These are phyloP conservation scores for Angomonas deanei DNA, from an alignment of 208 protist genomes.

Conservation along the genomic window DNA sequence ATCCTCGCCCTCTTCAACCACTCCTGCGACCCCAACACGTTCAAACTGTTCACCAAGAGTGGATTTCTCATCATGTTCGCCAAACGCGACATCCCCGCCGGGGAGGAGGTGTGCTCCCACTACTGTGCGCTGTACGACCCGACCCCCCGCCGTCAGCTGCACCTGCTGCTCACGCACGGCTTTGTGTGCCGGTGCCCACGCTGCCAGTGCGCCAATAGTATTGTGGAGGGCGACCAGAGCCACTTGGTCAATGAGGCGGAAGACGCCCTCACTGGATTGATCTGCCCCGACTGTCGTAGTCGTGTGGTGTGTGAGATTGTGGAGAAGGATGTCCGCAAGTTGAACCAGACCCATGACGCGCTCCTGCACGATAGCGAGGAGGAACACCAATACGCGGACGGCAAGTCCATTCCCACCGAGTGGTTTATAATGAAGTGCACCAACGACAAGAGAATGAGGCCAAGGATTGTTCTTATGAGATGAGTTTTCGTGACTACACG, in stretches of 20 bases:
- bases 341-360: neutral
- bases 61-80: neutral
- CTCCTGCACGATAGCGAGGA: neutral
- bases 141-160: neutral
- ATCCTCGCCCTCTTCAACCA: constrained; percentile 5
- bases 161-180: neutral
- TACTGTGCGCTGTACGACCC: constrained; percentile 1
- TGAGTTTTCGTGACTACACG: neutral
- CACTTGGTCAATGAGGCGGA: neutral
- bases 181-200: neutral
- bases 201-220: neutral
- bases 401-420: neutral
- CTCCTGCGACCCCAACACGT: constrained; percentile 5
- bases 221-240: neutral
- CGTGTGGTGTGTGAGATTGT: neutral
- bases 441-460: neutral
- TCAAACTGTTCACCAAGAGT: neutral
- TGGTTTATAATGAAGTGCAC: neutral
- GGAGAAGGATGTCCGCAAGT: neutral
- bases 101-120: neutral
- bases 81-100: neutral
- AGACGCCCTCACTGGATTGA: neutral
- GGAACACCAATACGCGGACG: neutral
- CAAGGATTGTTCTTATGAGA: neutral
- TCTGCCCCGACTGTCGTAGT: neutral